phyloP scores from a whole-genome alignment of 1,139 yeast genomes.

The Yamadazyma jaroonii region DNA sequence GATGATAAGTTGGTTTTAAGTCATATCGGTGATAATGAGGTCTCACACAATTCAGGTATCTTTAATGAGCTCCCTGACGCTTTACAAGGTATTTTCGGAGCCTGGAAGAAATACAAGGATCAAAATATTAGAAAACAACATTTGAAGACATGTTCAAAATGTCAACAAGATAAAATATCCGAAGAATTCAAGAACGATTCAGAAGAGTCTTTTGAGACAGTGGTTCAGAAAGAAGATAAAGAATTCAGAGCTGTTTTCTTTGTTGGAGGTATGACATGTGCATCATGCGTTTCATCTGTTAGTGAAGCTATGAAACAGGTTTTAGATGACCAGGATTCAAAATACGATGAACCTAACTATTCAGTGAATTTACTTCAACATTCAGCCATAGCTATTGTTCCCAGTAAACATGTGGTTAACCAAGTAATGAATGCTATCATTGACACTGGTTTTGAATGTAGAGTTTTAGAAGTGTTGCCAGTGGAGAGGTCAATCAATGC shows the following conservation, averaged over 20 bases:
- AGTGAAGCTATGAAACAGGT: conserved; percentile 38
- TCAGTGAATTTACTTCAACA: conserved; percentile 44
- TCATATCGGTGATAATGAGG: not conserved
- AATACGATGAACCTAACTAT: conserved; percentile 22
- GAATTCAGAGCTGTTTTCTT: conserved; percentile 52
- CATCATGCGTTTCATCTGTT: conserved; percentile 53
- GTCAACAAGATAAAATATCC: conserved; percentile 19
- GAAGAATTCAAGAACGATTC: conserved; percentile 1
- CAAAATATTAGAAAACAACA: conserved; percentile 19
- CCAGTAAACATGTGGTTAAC: conserved; percentile 54
- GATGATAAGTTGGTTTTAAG: conserved; percentile 15
- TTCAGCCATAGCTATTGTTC: conserved; percentile 44
- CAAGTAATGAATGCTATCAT: conserved; percentile 44
- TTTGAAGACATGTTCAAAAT: conserved; percentile 30
- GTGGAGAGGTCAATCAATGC: conserved; percentile 46
- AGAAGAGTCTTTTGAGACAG: conserved; percentile 22
- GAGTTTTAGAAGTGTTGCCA: conserved; percentile 58
- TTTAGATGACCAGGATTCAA: conserved; percentile 18
- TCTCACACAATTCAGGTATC: not conserved
- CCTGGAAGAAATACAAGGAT: conserved; percentile 11
- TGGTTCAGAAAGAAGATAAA: conserved; percentile 23
- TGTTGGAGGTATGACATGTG: conserved; percentile 66
- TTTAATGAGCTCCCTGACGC: conserved; percentile 13
- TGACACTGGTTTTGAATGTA: conserved; percentile 58
- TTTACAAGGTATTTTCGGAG: conserved; percentile 14